Evolutionary conservation across 306 rosid genomes (phyloP), one percentile per base, ranked within the genome.

Genomic region (Cicer cuneatum): DNA sequence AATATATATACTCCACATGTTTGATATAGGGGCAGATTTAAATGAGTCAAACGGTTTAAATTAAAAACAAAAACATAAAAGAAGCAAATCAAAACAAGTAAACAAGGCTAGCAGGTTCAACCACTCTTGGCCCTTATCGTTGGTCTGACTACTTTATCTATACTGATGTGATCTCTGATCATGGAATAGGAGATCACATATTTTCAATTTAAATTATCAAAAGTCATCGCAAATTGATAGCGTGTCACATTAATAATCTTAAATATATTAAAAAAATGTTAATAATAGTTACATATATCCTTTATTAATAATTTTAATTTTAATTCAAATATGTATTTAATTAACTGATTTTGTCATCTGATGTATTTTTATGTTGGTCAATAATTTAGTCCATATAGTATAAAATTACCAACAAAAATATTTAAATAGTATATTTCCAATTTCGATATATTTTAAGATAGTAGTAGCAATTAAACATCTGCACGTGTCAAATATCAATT

Each of bases 121-220:
- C 14, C 14, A 43, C 14, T 24, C 41, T 10, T 43, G 7, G n/a
- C 18, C 39, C 16, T 56, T 18, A 19, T 51, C 0, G 16, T 10
- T 57, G 62, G 68, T 37, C 52, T 68, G 18, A 18, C 33, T 35
- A 13, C 61, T 58, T 68, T 68, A 62, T 68, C 69, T 57, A 18
- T 6, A 18, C 43, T 58, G 21, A 19, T 37, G 35, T 45, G 70
- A 67, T 70, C 18, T 52, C 21, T 15, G 16, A 11, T 52, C 49
- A 16, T 15, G 51, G 15, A 33, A 16, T 9, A n/a, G 11, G 41
- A 42, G 47, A 66, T 42, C 19, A 18, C 37, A 33, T 29, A 53
- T 41, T 12, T 18, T n/a, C 0, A 42, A 18, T 40, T 41, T 77
- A n/a, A 68, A 51, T 14, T 51, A 43, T 58, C 48, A 67, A 16